phyloP scores from a whole-genome alignment of 139 green algal species.

The Micractinium sp. region DNA sequence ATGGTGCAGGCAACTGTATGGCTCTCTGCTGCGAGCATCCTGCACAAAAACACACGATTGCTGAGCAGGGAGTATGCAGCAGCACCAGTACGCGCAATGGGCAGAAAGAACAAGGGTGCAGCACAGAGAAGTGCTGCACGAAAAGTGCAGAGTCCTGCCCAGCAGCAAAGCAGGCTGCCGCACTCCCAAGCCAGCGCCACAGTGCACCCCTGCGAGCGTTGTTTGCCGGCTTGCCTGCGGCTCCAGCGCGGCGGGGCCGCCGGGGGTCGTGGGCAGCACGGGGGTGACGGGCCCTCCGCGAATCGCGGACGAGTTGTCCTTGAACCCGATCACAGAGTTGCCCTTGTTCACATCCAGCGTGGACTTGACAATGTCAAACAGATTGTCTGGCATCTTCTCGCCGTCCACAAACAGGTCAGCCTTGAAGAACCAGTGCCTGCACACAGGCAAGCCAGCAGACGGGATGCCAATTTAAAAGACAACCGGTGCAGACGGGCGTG shows the following conservation, averaged over 20 bases:
- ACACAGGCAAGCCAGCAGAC: neutral
- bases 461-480: neutral
- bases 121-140: too few relatives aligned
- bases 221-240: conserved; percentile 29
- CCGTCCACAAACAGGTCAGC: conserved; percentile 94
- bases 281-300: conserved; percentile 62
- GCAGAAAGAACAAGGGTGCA: neutral
- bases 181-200: neutral
- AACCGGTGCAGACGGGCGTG: neutral
- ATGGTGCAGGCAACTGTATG: too few relatives aligned
- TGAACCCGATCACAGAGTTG: conserved; percentile 98
- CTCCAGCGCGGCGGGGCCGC: conserved; percentile 72
- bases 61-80: too few relatives aligned
- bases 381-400: conserved; percentile 58
- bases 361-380: conserved; percentile 88
- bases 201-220: neutral
- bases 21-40: too few relatives aligned
- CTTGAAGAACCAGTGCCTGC: conserved; percentile 93
- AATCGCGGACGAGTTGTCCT: conserved; percentile 99
- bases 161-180: too few relatives aligned
- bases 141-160: too few relatives aligned
- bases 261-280: conserved; percentile 82
- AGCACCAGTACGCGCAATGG: too few relatives aligned
- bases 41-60: too few relatives aligned
- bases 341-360: conserved; percentile 80